A percentile compares a stretch with the other conserved stretches of the same genome.
Conservation (phyloP, 75 land plant species). For the Isoetes taiwanensis region DNA sequence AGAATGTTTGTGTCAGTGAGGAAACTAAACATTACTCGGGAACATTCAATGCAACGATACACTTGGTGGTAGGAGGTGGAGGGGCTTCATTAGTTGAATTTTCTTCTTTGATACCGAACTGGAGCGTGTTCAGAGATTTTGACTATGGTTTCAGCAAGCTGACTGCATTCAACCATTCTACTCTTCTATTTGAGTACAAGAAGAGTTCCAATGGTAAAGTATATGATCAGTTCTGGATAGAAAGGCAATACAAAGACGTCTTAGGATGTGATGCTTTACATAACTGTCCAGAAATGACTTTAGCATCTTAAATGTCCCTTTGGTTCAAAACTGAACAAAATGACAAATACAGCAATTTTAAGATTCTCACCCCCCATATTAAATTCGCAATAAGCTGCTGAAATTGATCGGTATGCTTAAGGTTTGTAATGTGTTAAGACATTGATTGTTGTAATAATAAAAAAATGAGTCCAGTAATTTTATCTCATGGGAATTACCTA, state of each 20-base stretch:
- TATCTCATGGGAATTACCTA: too few relatives aligned
- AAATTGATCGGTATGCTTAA: too few relatives aligned
- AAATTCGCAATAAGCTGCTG: too few relatives aligned
- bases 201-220: slow-evolving; percentile 58
- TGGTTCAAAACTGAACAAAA: too few relatives aligned
- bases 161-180: slow-evolving; percentile 66
- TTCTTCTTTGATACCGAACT: slow-evolving; percentile 23
- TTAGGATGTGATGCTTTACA: slow-evolving; percentile 44
- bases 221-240: slow-evolving; percentile 60
- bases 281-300: slow-evolving; percentile 38
- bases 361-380: too few relatives aligned
- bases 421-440: too few relatives aligned
- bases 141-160: slow-evolving; percentile 69
- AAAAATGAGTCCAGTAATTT: too few relatives aligned
- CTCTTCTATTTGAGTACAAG: slow-evolving; percentile 71
- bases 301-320: too few relatives aligned
- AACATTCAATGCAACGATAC: slow-evolving; percentile 69
- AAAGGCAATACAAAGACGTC: slow-evolving; percentile 58
- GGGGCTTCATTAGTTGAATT: slow-evolving; percentile 42
- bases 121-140: slow-evolving; percentile 51
- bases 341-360: too few relatives aligned
- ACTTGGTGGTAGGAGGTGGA: slow-evolving; percentile 64
- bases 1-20: slow-evolving; percentile 53
- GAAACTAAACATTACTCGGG: slow-evolving; percentile 57
- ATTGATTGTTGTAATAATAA: too few relatives aligned